phyloP scores from a whole-genome alignment of 2,329 filamentous ascomycete genomes.

The Calonectria honghensis region DNA sequence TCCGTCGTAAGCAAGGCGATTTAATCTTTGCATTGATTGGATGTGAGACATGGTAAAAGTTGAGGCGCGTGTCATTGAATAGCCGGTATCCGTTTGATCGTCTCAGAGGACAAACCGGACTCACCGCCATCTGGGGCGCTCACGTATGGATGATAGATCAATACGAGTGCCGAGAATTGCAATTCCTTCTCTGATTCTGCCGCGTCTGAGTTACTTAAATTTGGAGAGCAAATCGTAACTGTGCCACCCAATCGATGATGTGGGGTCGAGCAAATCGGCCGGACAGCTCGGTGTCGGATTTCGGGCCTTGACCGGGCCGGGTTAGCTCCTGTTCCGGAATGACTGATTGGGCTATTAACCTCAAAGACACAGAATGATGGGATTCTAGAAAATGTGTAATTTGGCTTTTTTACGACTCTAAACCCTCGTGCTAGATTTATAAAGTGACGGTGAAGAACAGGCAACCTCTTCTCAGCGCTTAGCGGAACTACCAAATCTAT shows the following conservation, averaged over 20 bases:
- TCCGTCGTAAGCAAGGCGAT: neutral
- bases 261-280: neutral
- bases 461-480: neutral
- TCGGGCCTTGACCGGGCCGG: conserved; percentile 3
- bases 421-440: neutral
- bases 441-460: neutral
- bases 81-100: neutral
- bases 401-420: too few species aligned
- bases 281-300: neutral
- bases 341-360: neutral
- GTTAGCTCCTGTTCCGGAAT: neutral
- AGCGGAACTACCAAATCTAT: too few species aligned
- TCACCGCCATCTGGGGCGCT: neutral
- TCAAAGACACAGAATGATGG: neutral
- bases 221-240: neutral
- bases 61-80: neutral
- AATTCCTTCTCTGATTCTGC: neutral
- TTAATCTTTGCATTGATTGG: neutral
- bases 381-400: too few species aligned
- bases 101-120: neutral
- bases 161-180: neutral
- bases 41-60: neutral
- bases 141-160: neutral
- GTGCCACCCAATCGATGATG: neutral
- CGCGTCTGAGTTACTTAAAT: neutral